Evolutionary conservation across 2,329 filamentous ascomycete genomes (phyloP).

Genomic region (Ophiosphaerella korrae): DNA sequence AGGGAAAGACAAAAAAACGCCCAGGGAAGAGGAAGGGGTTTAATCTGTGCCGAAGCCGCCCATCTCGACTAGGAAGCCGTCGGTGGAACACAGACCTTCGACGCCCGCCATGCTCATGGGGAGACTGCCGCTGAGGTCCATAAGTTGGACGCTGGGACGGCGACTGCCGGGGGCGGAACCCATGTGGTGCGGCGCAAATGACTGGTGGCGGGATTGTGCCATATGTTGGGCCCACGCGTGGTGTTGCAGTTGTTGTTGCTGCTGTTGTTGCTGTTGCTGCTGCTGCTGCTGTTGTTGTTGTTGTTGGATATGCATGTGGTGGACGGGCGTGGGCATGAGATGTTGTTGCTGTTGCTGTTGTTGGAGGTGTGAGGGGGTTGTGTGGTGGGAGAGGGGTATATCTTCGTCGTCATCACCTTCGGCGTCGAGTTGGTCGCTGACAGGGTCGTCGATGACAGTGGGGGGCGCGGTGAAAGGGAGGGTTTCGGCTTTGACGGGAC

Average conservation of each 20-base stretch:
- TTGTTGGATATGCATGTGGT: slow-evolving; percentile 29
- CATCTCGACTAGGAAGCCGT: slow-evolving; percentile 43
- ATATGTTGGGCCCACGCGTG: slow-evolving; percentile 45
- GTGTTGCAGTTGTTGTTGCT: slow-evolving; percentile 28
- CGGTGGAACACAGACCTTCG: slow-evolving; percentile 41
- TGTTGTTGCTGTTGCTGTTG: slow-evolving; percentile 5
- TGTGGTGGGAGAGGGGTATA: slow-evolving; percentile 36
- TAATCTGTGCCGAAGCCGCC: slow-evolving; percentile 12
- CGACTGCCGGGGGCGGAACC: slow-evolving; percentile 39
- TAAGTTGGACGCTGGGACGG: slow-evolving; percentile 35
- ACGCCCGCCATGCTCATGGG: slow-evolving; percentile 35
- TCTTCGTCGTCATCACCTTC: slow-evolving; percentile 46
- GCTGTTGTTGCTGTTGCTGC: slow-evolving; percentile 36
- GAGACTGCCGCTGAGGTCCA: slow-evolving; percentile 26
- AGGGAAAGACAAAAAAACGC: no score
- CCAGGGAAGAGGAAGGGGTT: no score
- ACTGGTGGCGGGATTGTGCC: slow-evolving; percentile 42
- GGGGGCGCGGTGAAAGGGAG: slow-evolving; percentile 39
- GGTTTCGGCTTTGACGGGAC: slow-evolving; percentile 26
- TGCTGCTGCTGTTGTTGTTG: slow-evolving; percentile 37
- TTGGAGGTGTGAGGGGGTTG: slow-evolving; percentile 23
- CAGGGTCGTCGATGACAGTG: slow-evolving; percentile 33
- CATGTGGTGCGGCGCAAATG: slow-evolving; percentile 22
- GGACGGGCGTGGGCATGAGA: slow-evolving; percentile 30
- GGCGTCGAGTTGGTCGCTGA: slow-evolving; percentile 40